Evolutionary conservation across 177 flowering plant species (phyloP), one percentile per base, ranked within the genome.

Genomic region (Tripterygium wilfordii): DNA sequence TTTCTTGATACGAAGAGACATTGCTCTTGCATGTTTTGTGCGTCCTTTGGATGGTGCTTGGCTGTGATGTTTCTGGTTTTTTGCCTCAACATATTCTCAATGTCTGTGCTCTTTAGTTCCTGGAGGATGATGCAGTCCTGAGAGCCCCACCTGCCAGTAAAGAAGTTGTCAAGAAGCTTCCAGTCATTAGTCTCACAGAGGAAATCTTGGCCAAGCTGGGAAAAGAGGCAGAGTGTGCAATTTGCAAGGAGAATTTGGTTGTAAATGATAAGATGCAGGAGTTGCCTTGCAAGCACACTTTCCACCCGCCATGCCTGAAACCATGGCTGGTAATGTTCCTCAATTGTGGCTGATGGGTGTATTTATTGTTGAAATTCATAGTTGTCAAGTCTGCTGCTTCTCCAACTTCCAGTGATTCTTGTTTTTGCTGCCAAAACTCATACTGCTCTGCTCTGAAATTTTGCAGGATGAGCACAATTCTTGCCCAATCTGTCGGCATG

Each of bases 81-180:
- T 18, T 28, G 12, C 36, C 19, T 39, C 14, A n/a, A n/a, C n/a
- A n/a, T n/a, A n/a, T n/a, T n/a, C n/a, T n/a, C n/a, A n/a, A 30
- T 39, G 18, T 42, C 17, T n/a, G 27, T 26, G 8, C 15, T 36
- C 64, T 54, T 10, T 45, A 70, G 78, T 42, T 78, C 14, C 27
- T 68, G 31, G 83, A 77, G 16, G 53, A 66, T 44, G 78, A 36
- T 48, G 63, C 52, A 16, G 67, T 58, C 36, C 83, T 57, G 21
- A 70, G 67, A 59, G 83, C 57, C n/a, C 99, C 99, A 9, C 96
- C 99, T 14, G 96, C 99, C n/a, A 82, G 96, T 53, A 92, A 92
- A 65, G 86, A 76, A 54, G 89, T 84, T 45, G 95, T 88, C 46
- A 84, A 80, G 22, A 88, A 82, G 58, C 94, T 92, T 60, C 96